Evolutionary conservation across 495 filamentous ascomycete genomes (phyloP).

Genomic region (Aspergillus coremiiformis): DNA sequence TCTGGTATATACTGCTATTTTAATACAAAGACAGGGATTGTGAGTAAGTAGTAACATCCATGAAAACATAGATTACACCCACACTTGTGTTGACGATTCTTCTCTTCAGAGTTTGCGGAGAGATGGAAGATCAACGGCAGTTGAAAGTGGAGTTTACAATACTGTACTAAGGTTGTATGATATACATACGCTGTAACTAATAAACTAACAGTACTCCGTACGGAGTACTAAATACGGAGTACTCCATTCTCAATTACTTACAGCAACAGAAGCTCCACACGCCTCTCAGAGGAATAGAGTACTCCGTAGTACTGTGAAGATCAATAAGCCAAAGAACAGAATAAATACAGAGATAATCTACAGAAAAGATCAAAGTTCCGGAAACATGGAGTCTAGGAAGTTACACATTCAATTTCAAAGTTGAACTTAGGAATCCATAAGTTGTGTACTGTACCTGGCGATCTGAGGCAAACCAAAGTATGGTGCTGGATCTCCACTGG

Average conservation of each 20-base stretch:
- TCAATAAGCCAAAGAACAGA: neutral
- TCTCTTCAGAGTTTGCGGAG: neutral
- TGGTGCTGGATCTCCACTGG: constrained; percentile 3
- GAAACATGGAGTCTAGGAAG: neutral
- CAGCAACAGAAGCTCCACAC: neutral
- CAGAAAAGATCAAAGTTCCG: neutral
- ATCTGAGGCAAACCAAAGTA: neutral
- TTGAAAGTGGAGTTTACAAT: constrained; percentile 12
- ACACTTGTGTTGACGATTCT: neutral
- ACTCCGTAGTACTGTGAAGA: too few species aligned
- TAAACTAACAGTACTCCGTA: neutral
- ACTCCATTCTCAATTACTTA: neutral
- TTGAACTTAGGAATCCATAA: neutral
- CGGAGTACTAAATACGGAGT: too few species aligned
- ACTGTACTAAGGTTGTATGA: constrained; percentile 3
- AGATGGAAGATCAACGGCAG: constrained; percentile 13
- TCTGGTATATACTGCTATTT: neutral
- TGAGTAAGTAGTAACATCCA: neutral
- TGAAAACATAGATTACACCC: neutral
- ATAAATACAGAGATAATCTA: neutral
- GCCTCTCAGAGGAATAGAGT: neutral
- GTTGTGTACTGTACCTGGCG: constrained; percentile 4
- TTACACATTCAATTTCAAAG: neutral
- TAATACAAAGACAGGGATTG: neutral
- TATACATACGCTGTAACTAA: neutral